These are phyloP conservation scores for Pachysandra terminalis DNA, from an alignment of 164 flowering plant genomes.

Conservation along the genomic window DNA sequence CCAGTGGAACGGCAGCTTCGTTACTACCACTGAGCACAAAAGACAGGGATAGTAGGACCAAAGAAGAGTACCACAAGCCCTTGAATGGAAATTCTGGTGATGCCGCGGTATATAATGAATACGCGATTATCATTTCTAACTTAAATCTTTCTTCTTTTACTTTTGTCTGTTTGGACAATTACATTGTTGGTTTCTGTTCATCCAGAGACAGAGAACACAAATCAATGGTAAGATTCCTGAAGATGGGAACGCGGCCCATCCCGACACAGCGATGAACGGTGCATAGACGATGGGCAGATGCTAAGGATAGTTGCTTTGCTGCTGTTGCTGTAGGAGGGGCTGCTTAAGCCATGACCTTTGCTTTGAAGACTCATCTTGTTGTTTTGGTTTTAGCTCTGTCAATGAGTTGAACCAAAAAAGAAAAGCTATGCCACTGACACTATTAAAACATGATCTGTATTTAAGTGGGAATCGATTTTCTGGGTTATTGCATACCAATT, in stretches of 20 bases:
- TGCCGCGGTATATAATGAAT: slow-evolving; percentile 49
- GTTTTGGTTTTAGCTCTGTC: too few relatives aligned
- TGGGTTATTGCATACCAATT: not conserved
- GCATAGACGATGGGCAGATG: slow-evolving; percentile 23
- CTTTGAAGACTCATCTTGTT: too few relatives aligned
- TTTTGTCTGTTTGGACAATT: not conserved
- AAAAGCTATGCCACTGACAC: not conserved
- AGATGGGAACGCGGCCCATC: slow-evolving; percentile 49
- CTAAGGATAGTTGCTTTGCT: not conserved
- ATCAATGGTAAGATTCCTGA: slow-evolving; percentile 73
- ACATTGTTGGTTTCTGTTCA: not conserved
- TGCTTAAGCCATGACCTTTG: not conserved
- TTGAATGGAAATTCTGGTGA: slow-evolving; percentile 84
- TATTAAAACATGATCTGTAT: not conserved
- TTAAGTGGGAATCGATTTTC: not conserved
- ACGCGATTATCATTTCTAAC: not conserved
- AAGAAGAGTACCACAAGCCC: slow-evolving; percentile 77
- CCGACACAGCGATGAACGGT: slow-evolving; percentile 55
- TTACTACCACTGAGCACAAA: slow-evolving; percentile 63
- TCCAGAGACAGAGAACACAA: slow-evolving; percentile 69
- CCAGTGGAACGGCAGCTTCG: slow-evolving; percentile 31
- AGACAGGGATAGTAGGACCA: slow-evolving; percentile 63
- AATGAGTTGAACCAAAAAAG: too few relatives aligned
- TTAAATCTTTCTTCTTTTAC: not conserved
- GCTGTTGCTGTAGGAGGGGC: too few relatives aligned